Base-by-base conservation (phyloP, 2,329 filamentous ascomycete genomes). In the Colletotrichum chrysophilum region DNA sequence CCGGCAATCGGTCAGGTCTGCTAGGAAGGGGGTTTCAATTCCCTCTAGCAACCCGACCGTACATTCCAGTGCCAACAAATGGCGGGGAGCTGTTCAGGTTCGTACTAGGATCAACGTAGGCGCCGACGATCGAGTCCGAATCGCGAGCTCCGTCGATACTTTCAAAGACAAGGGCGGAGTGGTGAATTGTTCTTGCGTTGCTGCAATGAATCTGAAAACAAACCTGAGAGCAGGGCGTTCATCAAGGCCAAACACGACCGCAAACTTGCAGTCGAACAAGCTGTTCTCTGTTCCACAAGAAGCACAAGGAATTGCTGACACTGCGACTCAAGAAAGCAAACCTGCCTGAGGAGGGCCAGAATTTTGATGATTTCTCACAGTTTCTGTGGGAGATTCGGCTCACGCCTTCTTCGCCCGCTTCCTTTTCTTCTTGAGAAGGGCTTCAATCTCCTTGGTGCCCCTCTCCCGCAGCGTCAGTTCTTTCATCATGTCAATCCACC, bases 401-500 rank as follows among this genome's bases (percentile, higher is more conserved):
- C 14, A 24, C 30, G 43, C 66, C 78, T 62, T 70, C 77, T 84
- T 84, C 7, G 78, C 74, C 52, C 77, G 74, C 68, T 43, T 71
- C 70, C 69, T 83, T 36, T 66, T 76, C 48, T 83, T 81, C 73
- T 83, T 86, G 79, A 95, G 88, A 30, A 98, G 80, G 78, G 92
- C 92, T 55, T 92, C 90, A 1, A 96, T 86, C 78, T 96, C 93
- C 73, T 94, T 93, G 70, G 89, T 84, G 1, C 94, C 96, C 28
- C 95, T 90, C 43, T 91, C 87, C 36, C 96, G 90, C 65, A 98
- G 85, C 66, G 90, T 97, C 79, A 98, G 84, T 82, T 98, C 96
- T 81, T 93, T 96, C 86, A 97, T 94, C 85, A 98, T 91, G 64
- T 94, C 91, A 0, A 89, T 87, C 96, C 96, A 98, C 66, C 88